A percentile compares a stretch with the other conserved stretches of the same genome.
Evolutionary conservation across 768 basidiomycete genomes (phyloP).

Genomic region (Omphalotus guepiniiformis): DNA sequence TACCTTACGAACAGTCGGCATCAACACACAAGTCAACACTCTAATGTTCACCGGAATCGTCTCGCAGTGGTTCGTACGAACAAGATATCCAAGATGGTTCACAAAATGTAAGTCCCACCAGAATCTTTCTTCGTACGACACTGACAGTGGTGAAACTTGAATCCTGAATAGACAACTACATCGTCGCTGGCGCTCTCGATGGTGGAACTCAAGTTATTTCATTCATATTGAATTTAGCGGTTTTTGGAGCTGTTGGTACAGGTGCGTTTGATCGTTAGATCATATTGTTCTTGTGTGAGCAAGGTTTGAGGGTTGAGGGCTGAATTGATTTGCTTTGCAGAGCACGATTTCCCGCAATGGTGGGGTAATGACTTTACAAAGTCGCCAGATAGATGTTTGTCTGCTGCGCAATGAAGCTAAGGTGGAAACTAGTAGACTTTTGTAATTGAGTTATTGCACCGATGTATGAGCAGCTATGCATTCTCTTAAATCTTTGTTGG

Average conservation of each 20-base stretch:
- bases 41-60: conserved; percentile 14
- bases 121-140: not conserved
- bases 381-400: conserved; percentile 9
- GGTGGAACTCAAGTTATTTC: conserved; percentile 34
- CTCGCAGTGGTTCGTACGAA: conserved; percentile 24
- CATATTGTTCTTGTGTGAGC: not conserved
- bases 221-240: conserved; percentile 26
- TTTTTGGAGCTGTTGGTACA: too few relatives aligned
- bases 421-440: too few relatives aligned
- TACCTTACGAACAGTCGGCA: conserved; percentile 22
- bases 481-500: too few relatives aligned
- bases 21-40: conserved; percentile 25
- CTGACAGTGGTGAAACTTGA: too few relatives aligned
- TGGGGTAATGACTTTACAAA: conserved; percentile 15
- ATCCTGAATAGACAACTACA: conserved; percentile 25
- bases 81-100: conserved; percentile 33
- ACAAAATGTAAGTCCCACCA: conserved; percentile 26
- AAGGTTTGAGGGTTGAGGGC: conserved; percentile 3
- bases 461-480: too few relatives aligned
- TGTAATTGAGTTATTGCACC: too few relatives aligned
- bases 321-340: conserved; percentile 8
- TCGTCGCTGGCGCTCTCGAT: conserved; percentile 35
- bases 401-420: too few relatives aligned
- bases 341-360: conserved; percentile 13
- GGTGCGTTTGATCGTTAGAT: not conserved